Conservation (phyloP, 306 rosid species). For the Cucurbita argyrosperma region DNA sequence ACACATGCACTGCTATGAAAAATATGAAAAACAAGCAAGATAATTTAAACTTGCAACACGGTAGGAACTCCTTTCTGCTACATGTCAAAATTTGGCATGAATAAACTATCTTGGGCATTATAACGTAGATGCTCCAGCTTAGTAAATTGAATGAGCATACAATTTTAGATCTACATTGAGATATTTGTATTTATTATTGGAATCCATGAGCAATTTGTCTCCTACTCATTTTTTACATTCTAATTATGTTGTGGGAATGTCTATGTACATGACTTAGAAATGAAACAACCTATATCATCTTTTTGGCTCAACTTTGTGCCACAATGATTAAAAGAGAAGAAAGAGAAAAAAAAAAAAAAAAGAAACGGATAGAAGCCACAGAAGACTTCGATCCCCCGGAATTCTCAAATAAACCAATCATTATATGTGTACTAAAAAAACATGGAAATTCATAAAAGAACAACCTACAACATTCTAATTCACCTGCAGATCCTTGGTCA, state of each 20-base stretch:
- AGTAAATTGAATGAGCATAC: too few relatives aligned
- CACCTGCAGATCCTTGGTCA: slow-evolving; percentile 69
- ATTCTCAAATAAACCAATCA: background rate
- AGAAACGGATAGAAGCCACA: background rate
- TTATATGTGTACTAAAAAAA: background rate
- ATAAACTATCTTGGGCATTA: too few relatives aligned
- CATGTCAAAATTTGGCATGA: background rate
- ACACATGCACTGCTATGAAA: too few relatives aligned
- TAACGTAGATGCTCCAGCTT: background rate
- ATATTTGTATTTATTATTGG: background rate
- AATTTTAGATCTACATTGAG: background rate
- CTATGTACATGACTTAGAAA: background rate
- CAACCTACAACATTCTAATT: background rate
- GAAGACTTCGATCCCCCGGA: background rate
- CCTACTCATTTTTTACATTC: background rate
- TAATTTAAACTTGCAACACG: too few relatives aligned
- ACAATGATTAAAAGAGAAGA: too few relatives aligned
- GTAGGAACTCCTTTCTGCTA: background rate
- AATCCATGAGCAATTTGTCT: background rate
- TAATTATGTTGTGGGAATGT: background rate
- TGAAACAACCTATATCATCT: background rate
- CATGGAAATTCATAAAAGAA: background rate
- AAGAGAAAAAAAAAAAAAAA: too few relatives aligned
- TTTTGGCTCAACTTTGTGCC: background rate
- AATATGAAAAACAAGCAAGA: too few relatives aligned